phyloP scores from a whole-genome alignment of 345 rosid species.

The Citrus glauca region DNA sequence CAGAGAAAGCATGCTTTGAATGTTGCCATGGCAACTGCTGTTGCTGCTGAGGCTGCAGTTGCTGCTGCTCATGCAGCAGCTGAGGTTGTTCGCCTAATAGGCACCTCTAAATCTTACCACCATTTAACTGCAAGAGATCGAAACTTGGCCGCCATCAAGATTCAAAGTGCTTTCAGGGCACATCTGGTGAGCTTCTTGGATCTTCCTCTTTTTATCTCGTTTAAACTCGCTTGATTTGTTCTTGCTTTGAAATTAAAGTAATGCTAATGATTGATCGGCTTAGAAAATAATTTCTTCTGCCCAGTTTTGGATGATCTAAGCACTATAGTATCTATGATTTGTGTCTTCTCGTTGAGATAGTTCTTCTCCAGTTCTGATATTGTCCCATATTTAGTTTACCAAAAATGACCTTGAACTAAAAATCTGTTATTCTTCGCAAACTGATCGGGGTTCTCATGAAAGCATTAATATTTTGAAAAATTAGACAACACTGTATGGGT shows the following conservation, averaged over 20 bases:
- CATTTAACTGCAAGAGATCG: constrained; percentile 24
- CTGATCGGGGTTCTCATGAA: background rate
- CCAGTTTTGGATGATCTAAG: background rate
- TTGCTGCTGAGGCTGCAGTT: constrained; percentile 88
- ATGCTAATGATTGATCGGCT: background rate
- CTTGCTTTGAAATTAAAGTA: background rate
- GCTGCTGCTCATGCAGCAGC: constrained; percentile 90
- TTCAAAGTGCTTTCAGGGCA: constrained; percentile 78
- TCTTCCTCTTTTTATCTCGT: background rate
- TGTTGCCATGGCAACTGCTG: constrained; percentile 84
- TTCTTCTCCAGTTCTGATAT: background rate
- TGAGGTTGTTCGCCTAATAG: constrained; percentile 73
- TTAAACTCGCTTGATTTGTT: background rate
- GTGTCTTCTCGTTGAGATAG: background rate
- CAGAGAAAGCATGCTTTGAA: constrained; percentile 75
- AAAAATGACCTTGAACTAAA: background rate
- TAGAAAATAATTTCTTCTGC: background rate
- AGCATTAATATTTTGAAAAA: background rate
- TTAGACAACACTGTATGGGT: background rate
- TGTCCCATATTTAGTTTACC: background rate
- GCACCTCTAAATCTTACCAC: constrained; percentile 34
- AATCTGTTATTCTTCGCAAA: background rate
- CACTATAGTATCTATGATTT: background rate
- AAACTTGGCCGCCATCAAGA: constrained; percentile 55
- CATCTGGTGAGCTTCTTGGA: constrained; percentile 55